Conservation (phyloP, 768 basidiomycete genomes). For the Lentinula sp. region DNA sequence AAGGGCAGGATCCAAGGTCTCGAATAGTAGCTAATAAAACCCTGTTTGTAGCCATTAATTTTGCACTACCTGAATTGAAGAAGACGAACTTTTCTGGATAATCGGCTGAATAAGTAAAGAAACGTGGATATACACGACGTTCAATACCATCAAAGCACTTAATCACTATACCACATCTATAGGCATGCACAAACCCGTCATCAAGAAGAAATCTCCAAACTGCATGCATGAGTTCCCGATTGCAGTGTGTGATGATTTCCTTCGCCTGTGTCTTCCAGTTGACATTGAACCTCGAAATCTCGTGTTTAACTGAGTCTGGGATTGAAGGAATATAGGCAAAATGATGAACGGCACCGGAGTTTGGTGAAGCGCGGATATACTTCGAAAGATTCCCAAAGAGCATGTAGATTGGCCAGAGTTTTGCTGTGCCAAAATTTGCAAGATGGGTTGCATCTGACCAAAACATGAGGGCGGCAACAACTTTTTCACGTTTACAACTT, state of each 20-base stretch:
- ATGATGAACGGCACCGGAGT: neutral
- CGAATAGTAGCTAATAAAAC: slow-evolving; percentile 18
- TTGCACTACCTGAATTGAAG: neutral
- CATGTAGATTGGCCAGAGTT: slow-evolving; percentile 33
- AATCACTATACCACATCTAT: slow-evolving; percentile 21
- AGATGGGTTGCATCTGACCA: slow-evolving; percentile 32
- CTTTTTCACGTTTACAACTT: slow-evolving; percentile 14
- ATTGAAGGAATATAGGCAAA: neutral
- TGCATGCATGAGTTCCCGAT: slow-evolving; percentile 24
- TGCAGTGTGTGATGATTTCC: slow-evolving; percentile 22
- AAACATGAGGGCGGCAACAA: slow-evolving; percentile 22
- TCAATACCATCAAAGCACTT: slow-evolving; percentile 22
- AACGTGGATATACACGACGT: slow-evolving; percentile 21
- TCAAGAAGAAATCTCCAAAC: slow-evolving; percentile 18
- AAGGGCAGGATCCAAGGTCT: slow-evolving; percentile 20
- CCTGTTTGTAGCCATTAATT: slow-evolving; percentile 8
- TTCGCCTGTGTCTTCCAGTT: slow-evolving; percentile 7
- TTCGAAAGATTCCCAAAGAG: slow-evolving; percentile 33
- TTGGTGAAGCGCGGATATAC: slow-evolving; percentile 23
- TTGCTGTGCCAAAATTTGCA: slow-evolving; percentile 25
- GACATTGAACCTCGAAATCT: neutral
- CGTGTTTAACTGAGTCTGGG: neutral
- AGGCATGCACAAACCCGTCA: neutral
- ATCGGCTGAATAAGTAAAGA: slow-evolving; percentile 29
- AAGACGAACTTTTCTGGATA: slow-evolving; percentile 29